phyloP scores from a whole-genome alignment of 345 rosid species.

The Boechera divaricarpa region DNA sequence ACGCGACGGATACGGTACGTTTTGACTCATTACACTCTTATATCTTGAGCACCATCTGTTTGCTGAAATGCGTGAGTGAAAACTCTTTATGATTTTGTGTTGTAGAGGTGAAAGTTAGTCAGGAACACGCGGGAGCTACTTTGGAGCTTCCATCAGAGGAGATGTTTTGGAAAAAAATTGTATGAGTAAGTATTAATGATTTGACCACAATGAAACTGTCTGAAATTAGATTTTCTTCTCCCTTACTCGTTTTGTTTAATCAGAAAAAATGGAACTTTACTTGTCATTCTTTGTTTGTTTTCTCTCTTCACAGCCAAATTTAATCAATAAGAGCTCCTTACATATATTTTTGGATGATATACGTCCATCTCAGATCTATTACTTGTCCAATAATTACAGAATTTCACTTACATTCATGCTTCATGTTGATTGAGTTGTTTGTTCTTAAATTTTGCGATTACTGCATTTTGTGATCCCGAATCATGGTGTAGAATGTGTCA shows the following conservation, averaged over 20 bases:
- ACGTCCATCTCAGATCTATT: slow-evolving; percentile 1
- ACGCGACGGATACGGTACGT: slow-evolving; percentile 80
- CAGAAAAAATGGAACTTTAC: neutral
- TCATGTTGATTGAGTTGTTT: neutral
- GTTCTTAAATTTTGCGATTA: neutral
- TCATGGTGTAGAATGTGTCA: neutral
- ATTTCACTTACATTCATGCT: neutral
- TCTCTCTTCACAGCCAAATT: slow-evolving; percentile 1
- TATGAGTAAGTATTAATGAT: slow-evolving; percentile 37
- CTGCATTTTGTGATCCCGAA: no score
- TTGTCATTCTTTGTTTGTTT: slow-evolving; percentile 21
- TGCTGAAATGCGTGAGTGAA: slow-evolving; percentile 44
- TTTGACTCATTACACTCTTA: neutral
- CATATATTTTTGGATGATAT: neutral
- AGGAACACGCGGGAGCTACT: slow-evolving; percentile 83
- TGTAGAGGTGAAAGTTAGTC: slow-evolving; percentile 79
- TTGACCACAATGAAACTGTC: slow-evolving; percentile 7
- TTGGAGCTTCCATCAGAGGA: slow-evolving; percentile 86
- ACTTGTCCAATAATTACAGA: neutral
- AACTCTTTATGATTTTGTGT: neutral
- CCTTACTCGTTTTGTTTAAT: slow-evolving; percentile 29
- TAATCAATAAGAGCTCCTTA: slow-evolving; percentile 19
- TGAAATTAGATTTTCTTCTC: neutral
- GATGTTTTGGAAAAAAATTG: slow-evolving; percentile 54
- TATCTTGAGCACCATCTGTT: slow-evolving; percentile 44